Percentiles rank a stretch among this genome's conserved stretches.
phyloP scores from a whole-genome alignment of 306 rosid genomes.

The Quercus robur region DNA sequence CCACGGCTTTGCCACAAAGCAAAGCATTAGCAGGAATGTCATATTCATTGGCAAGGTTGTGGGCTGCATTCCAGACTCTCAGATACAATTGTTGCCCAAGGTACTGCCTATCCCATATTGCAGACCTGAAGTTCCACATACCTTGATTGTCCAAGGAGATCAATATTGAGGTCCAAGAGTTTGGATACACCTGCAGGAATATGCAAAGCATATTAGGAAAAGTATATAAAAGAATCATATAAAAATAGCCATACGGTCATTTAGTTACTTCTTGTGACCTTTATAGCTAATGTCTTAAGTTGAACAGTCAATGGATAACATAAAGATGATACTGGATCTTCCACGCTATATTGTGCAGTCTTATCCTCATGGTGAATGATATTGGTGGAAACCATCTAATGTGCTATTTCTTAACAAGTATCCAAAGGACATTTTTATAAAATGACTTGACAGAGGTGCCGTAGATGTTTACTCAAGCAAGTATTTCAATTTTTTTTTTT shows the following conservation, averaged over 20 bases:
- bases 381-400: background rate
- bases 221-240: background rate
- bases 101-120: slow-evolving; percentile 92
- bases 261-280: background rate
- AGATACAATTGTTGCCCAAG: slow-evolving; percentile 89
- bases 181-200: slow-evolving; percentile 72
- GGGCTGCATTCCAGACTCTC: slow-evolving; percentile 70
- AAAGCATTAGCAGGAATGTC: slow-evolving; percentile 67
- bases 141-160: slow-evolving; percentile 96
- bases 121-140: slow-evolving; percentile 95
- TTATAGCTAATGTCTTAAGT: background rate
- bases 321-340: background rate
- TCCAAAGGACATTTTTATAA: no score
- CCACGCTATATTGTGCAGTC: background rate
- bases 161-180: slow-evolving; percentile 79
- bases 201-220: background rate
- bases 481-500: no score
- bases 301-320: background rate
- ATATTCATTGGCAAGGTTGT: slow-evolving; percentile 73
- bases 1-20: slow-evolving; percentile 83
- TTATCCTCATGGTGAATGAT: background rate
- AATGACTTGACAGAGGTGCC: no score
- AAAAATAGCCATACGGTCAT: background rate
- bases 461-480: no score
- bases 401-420: no score